Conservation (phyloP, 2,329 filamentous ascomycete genomes). For the Arachnomyces sp. region DNA sequence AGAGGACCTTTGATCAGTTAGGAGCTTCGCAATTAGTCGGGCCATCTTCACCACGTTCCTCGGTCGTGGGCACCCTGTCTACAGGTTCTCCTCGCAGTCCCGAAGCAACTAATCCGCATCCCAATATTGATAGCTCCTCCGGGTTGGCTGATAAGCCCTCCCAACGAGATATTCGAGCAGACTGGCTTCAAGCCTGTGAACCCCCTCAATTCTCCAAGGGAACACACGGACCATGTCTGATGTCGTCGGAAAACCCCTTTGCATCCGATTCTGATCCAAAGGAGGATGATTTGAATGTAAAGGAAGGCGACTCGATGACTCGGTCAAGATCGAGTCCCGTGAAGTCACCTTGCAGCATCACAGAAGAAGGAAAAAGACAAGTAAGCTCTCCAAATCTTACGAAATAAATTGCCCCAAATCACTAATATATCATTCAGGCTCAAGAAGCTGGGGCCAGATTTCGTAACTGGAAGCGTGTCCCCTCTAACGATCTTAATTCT, state of each 20-base stretch:
- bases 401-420: not conserved
- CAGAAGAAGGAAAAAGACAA: conserved; percentile 18
- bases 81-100: not conserved
- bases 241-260: no score
- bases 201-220: conserved; percentile 10
- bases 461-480: conserved; percentile 2
- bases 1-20: conserved; percentile 3
- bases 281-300: not conserved
- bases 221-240: not conserved
- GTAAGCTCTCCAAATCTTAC: conserved; percentile 9
- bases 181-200: conserved; percentile 13
- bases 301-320: not conserved
- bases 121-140: no score
- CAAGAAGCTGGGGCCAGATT: conserved; percentile 16
- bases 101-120: not conserved
- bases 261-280: no score
- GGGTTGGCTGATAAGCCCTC: not conserved
- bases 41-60: not conserved
- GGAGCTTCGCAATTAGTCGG: not conserved
- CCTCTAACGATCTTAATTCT: not conserved
- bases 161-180: conserved; percentile 3
- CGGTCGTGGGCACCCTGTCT: not conserved
- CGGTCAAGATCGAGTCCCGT: no score
- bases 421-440: conserved; percentile 13
- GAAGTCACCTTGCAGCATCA: conserved; percentile 8